Evolutionary conservation across 1,284 basidiomycete genomes (phyloP), one percentile per base, ranked within the genome.

Genomic region (Entoloma clypeatum): DNA sequence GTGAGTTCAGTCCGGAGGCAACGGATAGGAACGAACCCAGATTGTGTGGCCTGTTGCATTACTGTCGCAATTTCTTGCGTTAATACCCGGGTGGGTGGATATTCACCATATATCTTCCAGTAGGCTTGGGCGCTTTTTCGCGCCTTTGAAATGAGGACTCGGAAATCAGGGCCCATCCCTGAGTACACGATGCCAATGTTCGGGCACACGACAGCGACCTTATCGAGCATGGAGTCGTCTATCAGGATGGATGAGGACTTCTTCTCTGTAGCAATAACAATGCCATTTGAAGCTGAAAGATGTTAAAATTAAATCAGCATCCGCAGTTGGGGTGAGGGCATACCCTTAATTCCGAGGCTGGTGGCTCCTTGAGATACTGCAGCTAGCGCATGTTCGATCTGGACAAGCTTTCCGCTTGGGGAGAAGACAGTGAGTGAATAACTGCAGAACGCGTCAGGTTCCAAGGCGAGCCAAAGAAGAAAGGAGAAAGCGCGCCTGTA

Each of bases 111-210:
- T 43, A 97, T 87, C 73, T 98, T 99, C 95, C 94, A 99, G 67
- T 99, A 99, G 14, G 92, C 84, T 65, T 99, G 96, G 7, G 96
- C 96, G 55, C 90, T 92, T 75, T 99, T 99, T 44, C 96, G 81
- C 17, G 96, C 96, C 60, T 89, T 91, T 34, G 90, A 77, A 36
- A 99, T 86, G 40, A 99, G 77, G 13, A 99, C 80, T 33, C 96
- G 82, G 67, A 96, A 99, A 67, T 99, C 96, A 39, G 96, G 96
- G 0, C 96, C 94, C 96, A 99, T 99, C 23, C 96, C 96, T 28
- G 92, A 94, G 70, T 99, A 99, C 36, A 99, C 96, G 55, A 99
- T 92, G 39, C 96, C 96, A 54, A 99, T 98, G 68, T 98, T 98
- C 29, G 96, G 96, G 66, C 95, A 99, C 54, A 99, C 86, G 39